phyloP scores from a whole-genome alignment of 306 rosid species.

The Lagenaria siceraria region DNA sequence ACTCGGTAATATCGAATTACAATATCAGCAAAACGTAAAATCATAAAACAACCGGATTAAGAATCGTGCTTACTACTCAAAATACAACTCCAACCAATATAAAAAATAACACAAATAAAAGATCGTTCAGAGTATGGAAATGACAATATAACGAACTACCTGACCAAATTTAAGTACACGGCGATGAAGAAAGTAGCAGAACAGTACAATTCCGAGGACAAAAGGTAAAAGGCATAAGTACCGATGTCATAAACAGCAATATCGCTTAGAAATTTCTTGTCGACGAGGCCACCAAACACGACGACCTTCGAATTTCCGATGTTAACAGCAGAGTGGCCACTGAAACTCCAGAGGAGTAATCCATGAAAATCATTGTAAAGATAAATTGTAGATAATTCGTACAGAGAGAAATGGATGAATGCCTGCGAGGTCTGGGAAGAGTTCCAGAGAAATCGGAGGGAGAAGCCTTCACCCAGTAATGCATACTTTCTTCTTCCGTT shows the following conservation, averaged over 20 bases:
- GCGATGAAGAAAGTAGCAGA: neutral
- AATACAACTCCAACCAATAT: neutral
- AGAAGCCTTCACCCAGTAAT: conserved; percentile 81
- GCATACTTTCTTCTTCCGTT: conserved; percentile 29
- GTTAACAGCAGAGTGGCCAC: conserved; percentile 81
- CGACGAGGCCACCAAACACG: conserved; percentile 83
- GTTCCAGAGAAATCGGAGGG: conserved; percentile 69
- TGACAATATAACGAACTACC: neutral
- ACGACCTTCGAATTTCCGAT: conserved; percentile 85
- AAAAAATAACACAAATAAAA: neutral
- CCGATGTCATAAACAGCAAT: conserved; percentile 70
- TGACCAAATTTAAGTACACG: neutral
- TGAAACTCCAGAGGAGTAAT: conserved; percentile 20
- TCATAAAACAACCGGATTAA: neutral
- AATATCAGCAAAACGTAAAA: neutral
- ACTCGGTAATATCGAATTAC: neutral
- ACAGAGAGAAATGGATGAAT: neutral
- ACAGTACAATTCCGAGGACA: neutral
- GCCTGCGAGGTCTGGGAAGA: conserved; percentile 81
- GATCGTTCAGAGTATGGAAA: neutral
- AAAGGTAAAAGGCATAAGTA: conserved; percentile 6
- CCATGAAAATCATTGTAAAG: neutral
- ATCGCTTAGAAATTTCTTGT: conserved; percentile 68
- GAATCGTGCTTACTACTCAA: neutral
- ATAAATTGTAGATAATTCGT: neutral